phyloP scores from a whole-genome alignment of 73 alveolate genomes.

The Uronychia setigera region DNA sequence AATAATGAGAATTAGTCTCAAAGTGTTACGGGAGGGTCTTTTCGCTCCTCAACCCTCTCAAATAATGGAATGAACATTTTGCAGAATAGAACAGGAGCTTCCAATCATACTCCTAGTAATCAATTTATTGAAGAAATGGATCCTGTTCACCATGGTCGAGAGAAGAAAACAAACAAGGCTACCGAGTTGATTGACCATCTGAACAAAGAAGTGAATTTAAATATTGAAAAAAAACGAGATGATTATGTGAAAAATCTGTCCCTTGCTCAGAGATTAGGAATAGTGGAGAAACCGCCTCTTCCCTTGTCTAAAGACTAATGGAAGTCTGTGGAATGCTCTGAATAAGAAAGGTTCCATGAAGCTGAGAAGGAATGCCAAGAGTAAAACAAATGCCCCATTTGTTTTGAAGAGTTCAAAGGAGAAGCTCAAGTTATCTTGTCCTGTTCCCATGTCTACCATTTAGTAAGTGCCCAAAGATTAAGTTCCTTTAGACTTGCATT shows the following conservation, averaged over 20 bases:
- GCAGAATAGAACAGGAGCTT: background rate
- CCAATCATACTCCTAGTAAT: background rate
- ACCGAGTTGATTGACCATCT: conserved; percentile 35
- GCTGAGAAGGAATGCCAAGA: conserved; percentile 14
- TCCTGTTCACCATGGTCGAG: background rate
- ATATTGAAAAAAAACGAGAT: conserved; percentile 59
- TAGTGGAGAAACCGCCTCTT: conserved; percentile 56
- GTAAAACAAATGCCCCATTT: conserved; percentile 46
- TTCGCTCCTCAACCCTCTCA: conserved; percentile 9
- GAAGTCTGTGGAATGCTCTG: conserved; percentile 38
- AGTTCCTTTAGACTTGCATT: conserved; percentile 20
- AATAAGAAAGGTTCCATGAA: background rate
- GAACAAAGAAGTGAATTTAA: conserved; percentile 16
- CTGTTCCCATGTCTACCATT: conserved; percentile 63
- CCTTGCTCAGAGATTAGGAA: conserved; percentile 60
- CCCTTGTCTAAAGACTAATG: conserved; percentile 54
- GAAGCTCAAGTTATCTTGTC: conserved; percentile 48
- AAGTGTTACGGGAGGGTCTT: conserved; percentile 3
- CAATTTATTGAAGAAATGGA: background rate
- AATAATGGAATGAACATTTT: conserved; percentile 21
- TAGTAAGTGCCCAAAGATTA: conserved; percentile 10
- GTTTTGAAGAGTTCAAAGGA: conserved; percentile 51
- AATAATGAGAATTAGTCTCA: background rate
- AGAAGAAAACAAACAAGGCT: conserved; percentile 11
- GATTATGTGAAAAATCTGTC: conserved; percentile 50